A percentile compares a stretch with the other conserved stretches of the same genome.
Evolutionary conservation across 2,329 filamentous ascomycete species (phyloP).

Genomic region (Cordyceps pruinosa): DNA sequence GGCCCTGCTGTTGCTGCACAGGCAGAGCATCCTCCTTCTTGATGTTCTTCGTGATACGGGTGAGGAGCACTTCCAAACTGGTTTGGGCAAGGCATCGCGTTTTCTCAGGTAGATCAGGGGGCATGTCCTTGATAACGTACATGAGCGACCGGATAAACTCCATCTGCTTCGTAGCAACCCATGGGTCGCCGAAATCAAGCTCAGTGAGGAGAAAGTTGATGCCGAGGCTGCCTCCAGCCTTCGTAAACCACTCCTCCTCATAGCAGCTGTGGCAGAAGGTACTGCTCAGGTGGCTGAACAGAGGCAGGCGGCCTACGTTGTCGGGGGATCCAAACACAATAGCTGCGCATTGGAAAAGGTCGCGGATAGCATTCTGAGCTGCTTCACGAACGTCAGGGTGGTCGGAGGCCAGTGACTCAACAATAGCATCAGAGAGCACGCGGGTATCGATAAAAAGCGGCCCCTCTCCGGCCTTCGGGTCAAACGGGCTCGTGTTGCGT

Average conservation of each 20-base stretch:
- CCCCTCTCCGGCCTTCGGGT: constrained; percentile 80
- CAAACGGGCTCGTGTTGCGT: constrained; percentile 69
- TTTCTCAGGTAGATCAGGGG: constrained; percentile 83
- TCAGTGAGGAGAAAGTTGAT: constrained; percentile 84
- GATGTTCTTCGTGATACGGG: constrained; percentile 69
- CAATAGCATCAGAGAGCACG: constrained; percentile 79
- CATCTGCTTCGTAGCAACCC: constrained; percentile 74
- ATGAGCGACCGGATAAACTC: constrained; percentile 88
- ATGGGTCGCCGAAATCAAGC: constrained; percentile 74
- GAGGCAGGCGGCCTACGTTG: constrained; percentile 67
- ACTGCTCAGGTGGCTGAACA: constrained; percentile 77
- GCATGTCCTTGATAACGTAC: constrained; percentile 98
- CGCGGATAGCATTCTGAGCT: constrained; percentile 69
- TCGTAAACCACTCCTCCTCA: constrained; percentile 98
- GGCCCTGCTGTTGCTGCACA: constrained; percentile 32
- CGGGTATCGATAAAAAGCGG: constrained; percentile 81
- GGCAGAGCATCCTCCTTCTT: constrained; percentile 64
- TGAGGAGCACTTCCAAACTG: constrained; percentile 73
- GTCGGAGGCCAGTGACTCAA: constrained; percentile 85
- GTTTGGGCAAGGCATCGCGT: constrained; percentile 77
- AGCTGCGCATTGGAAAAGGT: constrained; percentile 68
- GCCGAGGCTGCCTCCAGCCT: constrained; percentile 84
- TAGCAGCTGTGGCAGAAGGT: constrained; percentile 93
- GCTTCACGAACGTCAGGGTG: constrained; percentile 71
- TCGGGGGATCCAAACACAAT: constrained; percentile 72